phyloP scores from a whole-genome alignment of 148 eudicot genomes.

The Vaccinium myrtillus region DNA sequence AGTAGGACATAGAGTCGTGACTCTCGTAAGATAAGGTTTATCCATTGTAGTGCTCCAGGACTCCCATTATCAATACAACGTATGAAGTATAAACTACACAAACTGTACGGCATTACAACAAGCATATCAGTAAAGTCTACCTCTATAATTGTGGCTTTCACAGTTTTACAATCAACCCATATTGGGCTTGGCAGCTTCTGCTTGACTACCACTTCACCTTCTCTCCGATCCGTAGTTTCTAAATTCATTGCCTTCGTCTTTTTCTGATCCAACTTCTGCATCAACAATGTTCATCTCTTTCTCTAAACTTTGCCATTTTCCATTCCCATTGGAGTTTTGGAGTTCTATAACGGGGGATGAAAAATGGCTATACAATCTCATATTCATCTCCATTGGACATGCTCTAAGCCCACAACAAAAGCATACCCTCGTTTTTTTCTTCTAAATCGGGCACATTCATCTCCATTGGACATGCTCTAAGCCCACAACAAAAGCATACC shows the following conservation, averaged over 20 bases:
- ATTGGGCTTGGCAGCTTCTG: constrained; percentile 58
- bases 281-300: constrained; percentile 82
- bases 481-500: too few relatives aligned
- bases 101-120: constrained; percentile 3
- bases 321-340: too few relatives aligned
- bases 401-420: too few relatives aligned
- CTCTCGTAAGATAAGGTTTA: too few relatives aligned
- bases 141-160: constrained; percentile 89
- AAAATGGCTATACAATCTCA: too few relatives aligned
- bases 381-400: too few relatives aligned
- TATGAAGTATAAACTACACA: not conserved
- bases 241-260: constrained; percentile 21
- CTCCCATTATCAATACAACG: not conserved
- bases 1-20: too few relatives aligned
- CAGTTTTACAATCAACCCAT: constrained; percentile 87
- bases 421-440: too few relatives aligned
- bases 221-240: constrained; percentile 27
- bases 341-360: too few relatives aligned
- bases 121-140: constrained; percentile 26
- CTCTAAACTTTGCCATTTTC: constrained; percentile 48
- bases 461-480: too few relatives aligned
- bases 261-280: constrained; percentile 31
- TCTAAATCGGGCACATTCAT: too few relatives aligned
- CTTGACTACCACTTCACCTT: constrained; percentile 27
- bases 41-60: too few relatives aligned